These are phyloP conservation scores for Xerocomellus amylosporus DNA, from an alignment of 768 basidiomycete genomes.

Conservation along the genomic window DNA sequence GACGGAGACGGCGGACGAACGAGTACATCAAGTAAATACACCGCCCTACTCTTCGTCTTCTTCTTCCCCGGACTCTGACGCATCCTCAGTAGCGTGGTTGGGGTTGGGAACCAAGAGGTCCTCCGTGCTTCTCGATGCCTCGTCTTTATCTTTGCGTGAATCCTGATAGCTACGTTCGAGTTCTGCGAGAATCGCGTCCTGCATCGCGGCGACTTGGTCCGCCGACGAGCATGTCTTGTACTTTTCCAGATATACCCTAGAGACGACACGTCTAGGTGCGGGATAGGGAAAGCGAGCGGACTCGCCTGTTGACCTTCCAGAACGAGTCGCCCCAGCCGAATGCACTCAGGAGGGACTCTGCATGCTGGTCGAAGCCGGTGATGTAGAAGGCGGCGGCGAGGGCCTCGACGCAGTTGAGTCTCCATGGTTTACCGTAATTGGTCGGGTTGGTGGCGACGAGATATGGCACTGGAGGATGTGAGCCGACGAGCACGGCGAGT, in stretches of 20 bases:
- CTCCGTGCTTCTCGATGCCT: conserved; percentile 41
- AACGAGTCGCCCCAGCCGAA: conserved; percentile 95
- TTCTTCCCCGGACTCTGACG: conserved; percentile 13
- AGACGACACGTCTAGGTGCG: background rate
- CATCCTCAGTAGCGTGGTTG: conserved; percentile 46
- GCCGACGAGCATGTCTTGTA: conserved; percentile 73
- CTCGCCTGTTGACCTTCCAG: conserved; percentile 76
- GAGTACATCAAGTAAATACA: background rate
- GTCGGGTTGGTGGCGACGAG: conserved; percentile 94
- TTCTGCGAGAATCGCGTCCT: conserved; percentile 68
- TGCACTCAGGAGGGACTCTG: conserved; percentile 68
- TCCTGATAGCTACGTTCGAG: conserved; percentile 60
- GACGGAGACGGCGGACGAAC: too few relatives aligned
- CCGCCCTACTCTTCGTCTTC: conserved; percentile 4
- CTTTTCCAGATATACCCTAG: conserved; percentile 53
- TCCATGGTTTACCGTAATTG: conserved; percentile 98
- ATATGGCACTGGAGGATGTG: conserved; percentile 71
- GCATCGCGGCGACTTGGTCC: conserved; percentile 54
- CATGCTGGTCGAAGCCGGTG: conserved; percentile 80
- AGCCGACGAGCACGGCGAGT: background rate
- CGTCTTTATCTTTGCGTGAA: conserved; percentile 43
- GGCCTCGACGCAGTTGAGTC: conserved; percentile 91
- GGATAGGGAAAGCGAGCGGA: background rate
- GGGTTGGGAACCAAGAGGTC: conserved; percentile 71
- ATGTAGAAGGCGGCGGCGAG: conserved; percentile 95